Percentiles rank a stretch among this genome's conserved stretches.
These are phyloP conservation scores for Leptomonas seymouri DNA, from an alignment of 208 protist genomes.

Conservation along the genomic window DNA sequence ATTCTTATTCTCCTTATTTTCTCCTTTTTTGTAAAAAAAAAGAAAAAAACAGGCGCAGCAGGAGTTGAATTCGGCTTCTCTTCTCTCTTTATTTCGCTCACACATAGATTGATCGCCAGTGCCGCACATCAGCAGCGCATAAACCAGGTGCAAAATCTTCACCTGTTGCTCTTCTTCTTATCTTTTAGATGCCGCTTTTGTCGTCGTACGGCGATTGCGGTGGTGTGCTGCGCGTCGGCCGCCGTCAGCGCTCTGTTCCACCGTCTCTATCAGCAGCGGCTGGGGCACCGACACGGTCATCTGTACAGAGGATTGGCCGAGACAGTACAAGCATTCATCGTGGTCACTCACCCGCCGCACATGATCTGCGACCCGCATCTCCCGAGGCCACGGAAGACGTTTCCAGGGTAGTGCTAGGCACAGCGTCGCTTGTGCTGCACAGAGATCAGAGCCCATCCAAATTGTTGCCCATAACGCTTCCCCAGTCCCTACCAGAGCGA, in stretches of 20 bases:
- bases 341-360: neutral
- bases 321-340: neutral
- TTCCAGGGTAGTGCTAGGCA: neutral
- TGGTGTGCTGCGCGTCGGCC: neutral
- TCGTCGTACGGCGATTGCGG: conserved; percentile 16
- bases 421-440: neutral
- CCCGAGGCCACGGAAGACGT: neutral
- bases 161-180: neutral
- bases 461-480: neutral
- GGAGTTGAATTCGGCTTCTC: conserved; percentile 2
- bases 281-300: neutral
- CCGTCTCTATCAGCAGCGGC: neutral
- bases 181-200: conserved; percentile 13
- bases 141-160: neutral
- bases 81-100: no score
- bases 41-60: no score
- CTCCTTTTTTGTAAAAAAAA: no score
- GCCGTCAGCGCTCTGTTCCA: neutral
- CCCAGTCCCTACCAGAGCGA: neutral
- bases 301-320: conserved; percentile 4
- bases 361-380: neutral
- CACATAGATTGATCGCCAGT: neutral
- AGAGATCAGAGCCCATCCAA: neutral
- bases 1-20: neutral
- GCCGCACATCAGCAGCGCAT: neutral